A percentile compares a stretch with the other conserved stretches of the same genome.
These are phyloP conservation scores for Kwoniella pini DNA, from an alignment of 768 basidiomycete species.

Conservation along the genomic window DNA sequence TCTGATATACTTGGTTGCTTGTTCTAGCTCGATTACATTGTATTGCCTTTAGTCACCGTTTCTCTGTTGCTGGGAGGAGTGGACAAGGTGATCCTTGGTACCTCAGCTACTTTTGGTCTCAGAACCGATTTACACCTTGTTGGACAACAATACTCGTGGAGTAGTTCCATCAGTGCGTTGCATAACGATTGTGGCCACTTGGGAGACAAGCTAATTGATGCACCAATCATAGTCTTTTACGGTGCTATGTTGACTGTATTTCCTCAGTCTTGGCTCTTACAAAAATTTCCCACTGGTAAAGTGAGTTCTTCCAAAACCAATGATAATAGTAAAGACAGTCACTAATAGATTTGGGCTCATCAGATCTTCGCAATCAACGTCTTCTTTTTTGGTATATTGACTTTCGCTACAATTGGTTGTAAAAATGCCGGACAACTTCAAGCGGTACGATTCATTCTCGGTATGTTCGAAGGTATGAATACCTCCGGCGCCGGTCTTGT, in stretches of 20 bases:
- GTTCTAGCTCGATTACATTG: constrained; percentile 29
- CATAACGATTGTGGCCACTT: background rate
- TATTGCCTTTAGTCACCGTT: constrained; percentile 31
- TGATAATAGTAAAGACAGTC: background rate
- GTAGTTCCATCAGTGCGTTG: constrained; percentile 20
- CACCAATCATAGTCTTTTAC: constrained; percentile 29
- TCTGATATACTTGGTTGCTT: background rate
- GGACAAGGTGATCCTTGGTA: constrained; percentile 43
- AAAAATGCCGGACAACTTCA: constrained; percentile 24
- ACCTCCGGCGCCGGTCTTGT: constrained; percentile 23
- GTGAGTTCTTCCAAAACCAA: constrained; percentile 4
- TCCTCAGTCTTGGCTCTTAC: constrained; percentile 19
- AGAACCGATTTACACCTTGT: constrained; percentile 32
- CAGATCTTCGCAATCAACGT: constrained; percentile 35
- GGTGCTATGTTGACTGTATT: constrained; percentile 25
- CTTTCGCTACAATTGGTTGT: constrained; percentile 25
- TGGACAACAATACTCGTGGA: constrained; percentile 35
- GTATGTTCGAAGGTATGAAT: constrained; percentile 29
- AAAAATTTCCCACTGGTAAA: constrained; percentile 21
- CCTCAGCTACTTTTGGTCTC: constrained; percentile 38
- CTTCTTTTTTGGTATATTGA: constrained; percentile 31
- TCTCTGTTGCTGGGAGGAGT: constrained; percentile 27
- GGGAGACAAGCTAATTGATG: background rate
- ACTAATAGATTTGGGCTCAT: background rate
- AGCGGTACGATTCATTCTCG: constrained; percentile 25